These are phyloP conservation scores for Gremmenia infestans DNA, from an alignment of 2,329 filamentous ascomycete genomes.

Conservation along the genomic window DNA sequence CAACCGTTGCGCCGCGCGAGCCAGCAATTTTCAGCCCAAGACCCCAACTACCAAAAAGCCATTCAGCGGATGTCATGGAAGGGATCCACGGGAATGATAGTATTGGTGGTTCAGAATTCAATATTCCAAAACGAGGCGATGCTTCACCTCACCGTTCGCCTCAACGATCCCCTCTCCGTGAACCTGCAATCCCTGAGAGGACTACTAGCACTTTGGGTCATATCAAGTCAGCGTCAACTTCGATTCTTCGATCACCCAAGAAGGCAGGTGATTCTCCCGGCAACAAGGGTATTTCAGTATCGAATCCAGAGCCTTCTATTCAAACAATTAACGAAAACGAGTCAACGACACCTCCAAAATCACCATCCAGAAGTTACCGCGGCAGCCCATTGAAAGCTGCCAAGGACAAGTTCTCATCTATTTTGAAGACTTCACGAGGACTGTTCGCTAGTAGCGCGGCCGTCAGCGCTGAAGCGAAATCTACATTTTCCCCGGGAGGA, in stretches of 20 bases:
- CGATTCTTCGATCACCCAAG: conserved; percentile 48
- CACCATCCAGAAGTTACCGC: conserved; percentile 49
- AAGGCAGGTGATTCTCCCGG: conserved; percentile 31
- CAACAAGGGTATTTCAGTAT: conserved; percentile 59
- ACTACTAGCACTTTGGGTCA: conserved; percentile 41
- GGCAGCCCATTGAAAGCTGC: conserved; percentile 87
- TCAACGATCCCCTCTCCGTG: conserved; percentile 26
- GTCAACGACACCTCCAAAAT: conserved; percentile 39
- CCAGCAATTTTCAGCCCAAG: conserved; percentile 40
- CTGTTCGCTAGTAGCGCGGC: conserved; percentile 74
- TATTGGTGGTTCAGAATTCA: conserved; percentile 44
- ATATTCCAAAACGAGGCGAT: conserved; percentile 37
- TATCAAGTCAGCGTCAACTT: conserved; percentile 60
- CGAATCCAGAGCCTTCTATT: conserved; percentile 50
- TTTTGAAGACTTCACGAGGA: conserved; percentile 80
- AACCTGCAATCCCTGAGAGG: conserved; percentile 23
- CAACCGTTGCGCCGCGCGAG: conserved; percentile 29
- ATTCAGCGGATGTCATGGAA: conserved; percentile 59
- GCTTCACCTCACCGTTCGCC: conserved; percentile 30
- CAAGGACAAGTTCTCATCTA: conserved; percentile 87
- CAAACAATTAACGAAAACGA: conserved; percentile 39
- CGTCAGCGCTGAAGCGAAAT: conserved; percentile 57
- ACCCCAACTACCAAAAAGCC: conserved; percentile 53
- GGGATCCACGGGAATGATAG: conserved; percentile 45
- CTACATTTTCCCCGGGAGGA: conserved; percentile 46